These are phyloP conservation scores for Cytidiella melzeri DNA, from an alignment of 768 basidiomycete genomes.

Conservation along the genomic window DNA sequence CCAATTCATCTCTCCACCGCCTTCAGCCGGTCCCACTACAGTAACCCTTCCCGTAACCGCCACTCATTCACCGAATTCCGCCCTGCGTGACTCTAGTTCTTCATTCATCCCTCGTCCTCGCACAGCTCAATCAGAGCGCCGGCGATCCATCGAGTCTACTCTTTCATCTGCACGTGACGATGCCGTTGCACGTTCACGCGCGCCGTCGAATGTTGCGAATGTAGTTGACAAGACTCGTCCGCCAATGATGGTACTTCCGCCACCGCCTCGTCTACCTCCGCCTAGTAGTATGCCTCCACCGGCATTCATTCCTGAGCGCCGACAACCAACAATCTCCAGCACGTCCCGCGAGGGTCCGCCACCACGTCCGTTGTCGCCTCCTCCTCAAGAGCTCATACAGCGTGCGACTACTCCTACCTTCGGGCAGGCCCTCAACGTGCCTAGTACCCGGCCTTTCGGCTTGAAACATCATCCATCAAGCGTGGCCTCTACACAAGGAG, in stretches of 20 bases:
- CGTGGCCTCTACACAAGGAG: conserved; percentile 63
- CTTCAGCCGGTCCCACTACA: conserved; percentile 33
- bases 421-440: conserved; percentile 54
- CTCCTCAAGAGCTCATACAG: conserved; percentile 86
- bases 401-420: conserved; percentile 86
- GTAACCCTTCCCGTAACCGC: conserved; percentile 29
- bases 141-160: conserved; percentile 69
- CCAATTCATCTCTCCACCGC: conserved; percentile 49
- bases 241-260: conserved; percentile 75
- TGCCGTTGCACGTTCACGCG: conserved; percentile 47
- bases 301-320: conserved; percentile 66
- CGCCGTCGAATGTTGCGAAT: conserved; percentile 49
- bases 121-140: conserved; percentile 50
- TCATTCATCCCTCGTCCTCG: conserved; percentile 45
- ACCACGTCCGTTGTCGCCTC: conserved; percentile 86
- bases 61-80: conserved; percentile 34
- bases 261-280: conserved; percentile 71
- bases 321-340: conserved; percentile 37
- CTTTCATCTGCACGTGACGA: conserved; percentile 48
- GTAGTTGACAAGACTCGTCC: conserved; percentile 74
- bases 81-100: conserved; percentile 46
- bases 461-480: conserved; percentile 66
- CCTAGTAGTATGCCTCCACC: conserved; percentile 74
- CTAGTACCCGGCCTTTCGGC: conserved; percentile 39
- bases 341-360: conserved; percentile 60